Base-by-base conservation (phyloP, 75 land plant species). In the Adiantum capillusveneris region DNA sequence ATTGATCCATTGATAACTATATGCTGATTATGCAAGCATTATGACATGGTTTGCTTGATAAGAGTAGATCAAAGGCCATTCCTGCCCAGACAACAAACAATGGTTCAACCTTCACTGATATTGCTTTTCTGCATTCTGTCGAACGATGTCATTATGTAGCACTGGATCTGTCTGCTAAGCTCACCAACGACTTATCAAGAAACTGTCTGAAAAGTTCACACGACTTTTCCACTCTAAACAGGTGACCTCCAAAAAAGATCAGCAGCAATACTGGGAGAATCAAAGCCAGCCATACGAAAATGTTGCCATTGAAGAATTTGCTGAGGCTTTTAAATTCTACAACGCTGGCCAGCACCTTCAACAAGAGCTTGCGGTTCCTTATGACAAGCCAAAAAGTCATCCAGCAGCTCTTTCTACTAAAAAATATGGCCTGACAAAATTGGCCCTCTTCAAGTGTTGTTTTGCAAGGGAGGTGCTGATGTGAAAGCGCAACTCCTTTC, bases 161-260 rank as follows among this genome's bases (percentile, higher is more conserved):
- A n/a, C n/a, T n/a, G n/a, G n/a, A n/a, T n/a, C n/a, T n/a, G n/a
- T n/a, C n/a, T n/a, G n/a, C n/a, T n/a, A n/a, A n/a, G n/a, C n/a
- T n/a, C n/a, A n/a, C n/a, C n/a, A n/a, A n/a, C n/a, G n/a, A n/a
- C n/a, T n/a, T n/a, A n/a, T n/a, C n/a, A n/a, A n/a, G n/a, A n/a
- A n/a, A n/a, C n/a, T n/a, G n/a, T n/a, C n/a, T n/a, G n/a, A n/a
- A n/a, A n/a, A n/a, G n/a, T n/a, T n/a, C n/a, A n/a, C n/a, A n/a
- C n/a, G n/a, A n/a, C n/a, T n/a, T n/a, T n/a, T n/a, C n/a, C n/a
- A n/a, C n/a, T n/a, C n/a, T n/a, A n/a, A n/a, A n/a, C 57, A 50
- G 59, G 72, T 91, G n/a, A 88, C 98, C 0, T 93, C 95, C 18
- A 81, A 34, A 68, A 88, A 88, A 56, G 95, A 93, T 63, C 98